A percentile compares a stretch with the other conserved stretches of the same genome.
These are phyloP conservation scores for Termitomyces sp. DNA, from an alignment of 768 basidiomycete species.

Conservation along the genomic window DNA sequence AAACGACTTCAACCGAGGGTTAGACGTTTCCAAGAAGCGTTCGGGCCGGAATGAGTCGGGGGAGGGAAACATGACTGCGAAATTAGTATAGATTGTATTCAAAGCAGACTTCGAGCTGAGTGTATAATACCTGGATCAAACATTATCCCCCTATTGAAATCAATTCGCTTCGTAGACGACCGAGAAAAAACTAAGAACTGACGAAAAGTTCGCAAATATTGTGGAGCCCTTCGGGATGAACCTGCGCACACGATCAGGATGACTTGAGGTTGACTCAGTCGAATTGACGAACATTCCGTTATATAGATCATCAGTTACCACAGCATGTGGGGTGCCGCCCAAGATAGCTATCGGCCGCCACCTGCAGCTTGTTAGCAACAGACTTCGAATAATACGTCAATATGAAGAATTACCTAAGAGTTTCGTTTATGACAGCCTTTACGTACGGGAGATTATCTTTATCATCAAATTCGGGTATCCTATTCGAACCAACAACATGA, in stretches of 20 bases:
- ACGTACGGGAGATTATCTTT: constrained; percentile 12
- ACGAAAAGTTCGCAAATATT: constrained; percentile 8
- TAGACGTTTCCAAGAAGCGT: constrained; percentile 7
- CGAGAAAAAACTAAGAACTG: neutral
- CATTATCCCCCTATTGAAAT: constrained; percentile 6
- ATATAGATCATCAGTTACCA: constrained; percentile 10
- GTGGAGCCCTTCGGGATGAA: constrained; percentile 11
- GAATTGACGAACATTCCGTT: constrained; percentile 4
- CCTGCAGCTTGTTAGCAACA: constrained; percentile 1
- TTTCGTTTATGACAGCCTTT: constrained; percentile 12
- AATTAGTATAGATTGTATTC: neutral
- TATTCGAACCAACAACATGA: constrained; percentile 4
- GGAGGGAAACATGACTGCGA: constrained; percentile 3
- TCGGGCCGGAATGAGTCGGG: constrained; percentile 18
- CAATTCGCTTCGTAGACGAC: neutral
- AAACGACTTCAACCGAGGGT: constrained; percentile 2
- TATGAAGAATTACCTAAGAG: constrained; percentile 6
- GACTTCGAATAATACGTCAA: neutral
- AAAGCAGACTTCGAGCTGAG: neutral
- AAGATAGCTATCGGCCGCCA: constrained; percentile 12
- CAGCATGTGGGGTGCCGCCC: constrained; percentile 12
- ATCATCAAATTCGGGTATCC: constrained; percentile 12
- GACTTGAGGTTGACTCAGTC: neutral
- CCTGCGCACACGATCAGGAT: neutral
- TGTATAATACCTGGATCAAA: constrained; percentile 10